A percentile compares a stretch with the other conserved stretches of the same genome.
These are phyloP conservation scores for Rutstroemia sp. DNA, from an alignment of 2,329 filamentous ascomycete species.

Conservation along the genomic window DNA sequence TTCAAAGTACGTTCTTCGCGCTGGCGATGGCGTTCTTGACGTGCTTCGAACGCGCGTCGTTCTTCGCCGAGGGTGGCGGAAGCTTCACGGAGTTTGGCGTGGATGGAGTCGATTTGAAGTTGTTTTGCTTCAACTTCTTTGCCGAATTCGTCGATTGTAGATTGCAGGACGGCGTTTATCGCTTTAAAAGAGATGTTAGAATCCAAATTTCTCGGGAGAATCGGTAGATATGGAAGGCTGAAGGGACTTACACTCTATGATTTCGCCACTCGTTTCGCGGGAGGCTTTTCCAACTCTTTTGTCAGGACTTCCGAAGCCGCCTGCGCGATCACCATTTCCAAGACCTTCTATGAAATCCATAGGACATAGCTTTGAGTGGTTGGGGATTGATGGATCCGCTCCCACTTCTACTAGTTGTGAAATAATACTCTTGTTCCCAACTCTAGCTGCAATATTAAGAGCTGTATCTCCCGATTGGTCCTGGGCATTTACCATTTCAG, in stretches of 20 bases:
- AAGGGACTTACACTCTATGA: slow-evolving; percentile 62
- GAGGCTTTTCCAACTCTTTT: slow-evolving; percentile 45
- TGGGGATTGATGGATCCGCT: slow-evolving; percentile 85
- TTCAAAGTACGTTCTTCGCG: slow-evolving; percentile 59
- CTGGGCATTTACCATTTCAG: slow-evolving; percentile 91
- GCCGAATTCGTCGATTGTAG: slow-evolving; percentile 73
- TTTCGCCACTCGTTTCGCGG: slow-evolving; percentile 70
- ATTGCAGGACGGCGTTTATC: slow-evolving; percentile 73
- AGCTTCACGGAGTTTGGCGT: slow-evolving; percentile 71
- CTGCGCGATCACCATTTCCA: slow-evolving; percentile 50
- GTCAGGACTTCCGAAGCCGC: slow-evolving; percentile 39
- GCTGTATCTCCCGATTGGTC: slow-evolving; percentile 94
- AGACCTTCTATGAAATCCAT: slow-evolving; percentile 78
- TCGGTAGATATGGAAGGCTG: not conserved
- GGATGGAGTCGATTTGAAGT: slow-evolving; percentile 71
- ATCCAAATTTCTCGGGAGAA: too few species aligned
- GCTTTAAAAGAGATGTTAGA: slow-evolving; percentile 39
- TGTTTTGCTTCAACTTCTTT: slow-evolving; percentile 79
- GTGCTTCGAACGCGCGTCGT: slow-evolving; percentile 62
- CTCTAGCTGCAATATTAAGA: slow-evolving; percentile 85
- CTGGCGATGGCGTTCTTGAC: slow-evolving; percentile 59
- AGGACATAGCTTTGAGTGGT: slow-evolving; percentile 79
- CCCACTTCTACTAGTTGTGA: slow-evolving; percentile 95
- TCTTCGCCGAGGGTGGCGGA: slow-evolving; percentile 74
- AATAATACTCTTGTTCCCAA: slow-evolving; percentile 90